Conservation (phyloP, 2,329 filamentous ascomycete species). For the Cercospora beticola region DNA sequence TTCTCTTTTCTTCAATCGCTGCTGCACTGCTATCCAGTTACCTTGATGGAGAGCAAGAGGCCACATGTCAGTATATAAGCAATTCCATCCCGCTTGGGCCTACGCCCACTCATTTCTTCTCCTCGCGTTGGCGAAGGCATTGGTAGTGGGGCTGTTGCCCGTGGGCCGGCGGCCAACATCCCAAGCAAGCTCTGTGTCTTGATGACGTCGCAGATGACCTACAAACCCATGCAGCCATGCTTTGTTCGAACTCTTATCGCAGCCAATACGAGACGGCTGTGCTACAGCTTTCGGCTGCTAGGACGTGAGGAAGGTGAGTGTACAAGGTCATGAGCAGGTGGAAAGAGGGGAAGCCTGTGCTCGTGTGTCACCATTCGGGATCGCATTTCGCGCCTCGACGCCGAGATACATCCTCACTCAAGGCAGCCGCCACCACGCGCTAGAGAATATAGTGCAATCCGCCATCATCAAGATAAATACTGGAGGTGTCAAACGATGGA, state of each 20-base stretch:
- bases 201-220: conserved; percentile 1
- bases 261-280: background rate
- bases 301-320: background rate
- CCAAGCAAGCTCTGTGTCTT: background rate
- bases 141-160: background rate
- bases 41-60: background rate
- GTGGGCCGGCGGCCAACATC: background rate
- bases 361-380: background rate
- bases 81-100: background rate
- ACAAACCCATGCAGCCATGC: background rate
- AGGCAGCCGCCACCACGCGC: background rate
- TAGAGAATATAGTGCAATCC: background rate
- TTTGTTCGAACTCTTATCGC: background rate
- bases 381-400: background rate
- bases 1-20: background rate
- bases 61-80: background rate
- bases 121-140: background rate
- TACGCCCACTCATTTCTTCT: background rate
- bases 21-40: background rate
- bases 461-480: background rate
- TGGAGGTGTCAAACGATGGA: background rate
- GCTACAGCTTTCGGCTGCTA: background rate
- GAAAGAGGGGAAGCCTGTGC: conserved; percentile 1
- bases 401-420: background rate
- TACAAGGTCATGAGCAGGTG: background rate